These are phyloP conservation scores for Globisporangium polare DNA, from an alignment of 352 stramenopile species.

Conservation along the genomic window DNA sequence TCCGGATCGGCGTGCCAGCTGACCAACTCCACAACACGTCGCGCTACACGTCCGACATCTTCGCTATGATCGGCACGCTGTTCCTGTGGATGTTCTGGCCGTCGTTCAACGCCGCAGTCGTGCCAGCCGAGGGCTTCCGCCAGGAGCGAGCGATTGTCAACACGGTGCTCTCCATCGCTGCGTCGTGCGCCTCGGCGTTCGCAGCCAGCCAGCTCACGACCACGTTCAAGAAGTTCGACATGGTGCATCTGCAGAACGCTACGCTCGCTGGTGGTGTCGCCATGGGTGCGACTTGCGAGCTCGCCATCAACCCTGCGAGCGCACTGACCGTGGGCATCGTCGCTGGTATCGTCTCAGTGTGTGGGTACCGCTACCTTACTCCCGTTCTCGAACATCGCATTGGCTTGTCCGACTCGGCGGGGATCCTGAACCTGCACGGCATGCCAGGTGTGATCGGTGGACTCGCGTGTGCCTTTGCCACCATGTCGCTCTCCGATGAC, in stretches of 20 bases:
- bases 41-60: slow-evolving; percentile 64
- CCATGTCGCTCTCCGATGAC: slow-evolving; percentile 42
- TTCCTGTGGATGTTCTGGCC: slow-evolving; percentile 90
- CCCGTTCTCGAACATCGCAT: slow-evolving; percentile 36
- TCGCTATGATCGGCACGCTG: slow-evolving; percentile 82
- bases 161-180: slow-evolving; percentile 70
- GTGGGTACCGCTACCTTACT: slow-evolving; percentile 41
- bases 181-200: slow-evolving; percentile 59
- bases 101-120: slow-evolving; percentile 77
- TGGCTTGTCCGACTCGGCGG: slow-evolving; percentile 45
- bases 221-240: slow-evolving; percentile 67
- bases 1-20: slow-evolving; percentile 46
- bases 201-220: slow-evolving; percentile 36
- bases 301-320: slow-evolving; percentile 61
- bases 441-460: slow-evolving; percentile 67
- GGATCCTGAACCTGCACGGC: slow-evolving; percentile 78
- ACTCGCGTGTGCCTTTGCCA: slow-evolving; percentile 48
- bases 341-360: slow-evolving; percentile 42
- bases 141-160: slow-evolving; percentile 73
- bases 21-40: slow-evolving; percentile 61
- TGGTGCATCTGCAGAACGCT: slow-evolving; percentile 84
- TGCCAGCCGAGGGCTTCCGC: slow-evolving; percentile 46
- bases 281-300: slow-evolving; percentile 68
- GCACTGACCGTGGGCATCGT: slow-evolving; percentile 49
- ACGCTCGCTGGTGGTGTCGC: slow-evolving; percentile 81